Evolutionary conservation across 1,284 basidiomycete genomes (phyloP).

Genomic region (Rhodotorula sp.): DNA sequence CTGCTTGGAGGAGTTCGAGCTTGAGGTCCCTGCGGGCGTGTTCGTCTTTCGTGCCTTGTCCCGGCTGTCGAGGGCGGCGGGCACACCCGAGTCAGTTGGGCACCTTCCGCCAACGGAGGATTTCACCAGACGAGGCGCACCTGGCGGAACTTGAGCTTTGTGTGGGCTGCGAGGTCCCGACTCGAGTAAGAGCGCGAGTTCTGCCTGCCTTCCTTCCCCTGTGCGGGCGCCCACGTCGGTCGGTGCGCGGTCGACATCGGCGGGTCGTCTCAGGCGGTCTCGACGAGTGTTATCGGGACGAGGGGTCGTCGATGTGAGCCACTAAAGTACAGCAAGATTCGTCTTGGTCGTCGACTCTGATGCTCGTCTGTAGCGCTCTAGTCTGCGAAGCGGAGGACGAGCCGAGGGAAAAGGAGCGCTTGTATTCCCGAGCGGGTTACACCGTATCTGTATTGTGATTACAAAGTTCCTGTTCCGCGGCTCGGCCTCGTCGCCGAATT

Average conservation of each 20-base stretch:
- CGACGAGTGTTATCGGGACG: neutral
- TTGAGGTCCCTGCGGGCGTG: slow-evolving; percentile 75
- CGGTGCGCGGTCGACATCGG: slow-evolving; percentile 43
- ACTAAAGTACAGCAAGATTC: no score
- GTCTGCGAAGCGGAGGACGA: no score
- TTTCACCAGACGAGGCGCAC: neutral
- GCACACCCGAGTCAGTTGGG: no score
- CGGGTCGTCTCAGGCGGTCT: neutral
- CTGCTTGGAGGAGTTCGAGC: slow-evolving; percentile 74
- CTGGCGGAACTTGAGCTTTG: slow-evolving; percentile 91
- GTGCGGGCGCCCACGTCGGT: slow-evolving; percentile 46
- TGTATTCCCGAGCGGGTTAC: no score
- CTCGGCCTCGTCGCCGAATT: no score
- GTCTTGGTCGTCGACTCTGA: no score
- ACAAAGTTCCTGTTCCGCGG: no score
- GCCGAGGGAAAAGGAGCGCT: no score
- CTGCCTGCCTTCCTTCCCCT: slow-evolving; percentile 40
- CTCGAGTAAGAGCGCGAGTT: slow-evolving; percentile 48
- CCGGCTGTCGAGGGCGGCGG: slow-evolving; percentile 26
- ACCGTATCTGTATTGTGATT: no score
- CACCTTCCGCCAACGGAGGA: no score
- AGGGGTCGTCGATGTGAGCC: no score
- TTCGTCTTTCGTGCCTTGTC: slow-evolving; percentile 54
- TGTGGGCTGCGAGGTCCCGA: slow-evolving; percentile 85
- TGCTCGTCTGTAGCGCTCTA: no score